Evolutionary conservation across 768 basidiomycete genomes (phyloP), one percentile per base, ranked within the genome.

Genomic region (Pleurotus eryngii): DNA sequence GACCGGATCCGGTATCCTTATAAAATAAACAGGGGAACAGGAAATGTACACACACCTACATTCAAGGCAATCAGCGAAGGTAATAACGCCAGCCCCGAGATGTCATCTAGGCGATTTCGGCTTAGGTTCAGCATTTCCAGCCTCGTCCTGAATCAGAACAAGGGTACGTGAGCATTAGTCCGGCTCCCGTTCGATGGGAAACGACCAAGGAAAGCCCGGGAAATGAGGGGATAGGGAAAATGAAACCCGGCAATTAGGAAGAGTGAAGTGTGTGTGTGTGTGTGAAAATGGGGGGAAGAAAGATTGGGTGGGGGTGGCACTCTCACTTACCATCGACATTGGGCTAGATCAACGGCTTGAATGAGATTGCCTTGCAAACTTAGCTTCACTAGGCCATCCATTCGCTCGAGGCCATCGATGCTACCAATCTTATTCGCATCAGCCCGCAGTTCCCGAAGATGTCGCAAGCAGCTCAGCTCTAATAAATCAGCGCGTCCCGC

Each of bases 361-460:
- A 98, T 80, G 55, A 72, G 66, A 72, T 98, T 98, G 30, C 83
- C 83, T 68, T 87, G 83, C 59, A 93, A 71, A 64, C 90, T 92
- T 57, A 98, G 76, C 73, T 92, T 92, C 65, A 88, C 81, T 24
- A 99, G 84, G 17, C 85, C 82, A 63, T 90, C 89, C 76, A 98
- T 81, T 58, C 76, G 77, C 67, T 89, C 81, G 46, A 99, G 74
- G 1, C 95, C 94, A 42, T 88, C 85, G 14, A 92, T 64, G 66
- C 79, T 84, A 15, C 69, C 72, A 61, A 99, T 87, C 67, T 77
- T 79, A 73, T 98, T 98, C 51, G 84, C 82, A 67, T 98, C 93
- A n/a, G 90, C 90, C 56, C 84, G 88, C 55, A 99, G 82, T 68
- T 98, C 94, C 37, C 92, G 83, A 56, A 98, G 76, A 68, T 92